Percentiles rank a stretch among this genome's conserved stretches.
phyloP scores from a whole-genome alignment of 306 rosid genomes.

The Chamaecrista fasciculata region DNA sequence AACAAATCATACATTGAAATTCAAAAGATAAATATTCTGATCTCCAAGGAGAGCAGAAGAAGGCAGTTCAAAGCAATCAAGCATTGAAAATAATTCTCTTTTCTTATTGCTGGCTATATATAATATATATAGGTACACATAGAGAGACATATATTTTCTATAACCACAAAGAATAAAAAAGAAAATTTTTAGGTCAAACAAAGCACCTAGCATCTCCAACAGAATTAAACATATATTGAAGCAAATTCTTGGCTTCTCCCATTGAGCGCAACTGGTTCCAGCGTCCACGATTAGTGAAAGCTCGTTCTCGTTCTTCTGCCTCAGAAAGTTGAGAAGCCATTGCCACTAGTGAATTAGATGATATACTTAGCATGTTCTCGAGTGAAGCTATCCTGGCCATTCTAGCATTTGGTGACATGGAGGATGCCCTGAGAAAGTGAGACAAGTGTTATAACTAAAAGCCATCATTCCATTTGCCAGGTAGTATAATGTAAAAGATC shows the following conservation, averaged over 20 bases:
- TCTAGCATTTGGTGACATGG: constrained; percentile 98
- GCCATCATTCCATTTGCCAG: constrained; percentile 17
- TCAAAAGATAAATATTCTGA: constrained; percentile 17
- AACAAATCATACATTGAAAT: neutral
- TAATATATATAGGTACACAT: too few relatives aligned
- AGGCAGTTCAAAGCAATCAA: constrained; percentile 8
- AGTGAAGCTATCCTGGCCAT: constrained; percentile 91
- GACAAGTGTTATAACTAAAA: constrained; percentile 33
- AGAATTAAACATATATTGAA: constrained; percentile 91
- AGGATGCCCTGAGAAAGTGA: constrained; percentile 64
- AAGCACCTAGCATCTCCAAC: constrained; percentile 84
- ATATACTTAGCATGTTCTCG: constrained; percentile 88
- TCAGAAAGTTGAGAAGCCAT: constrained; percentile 99
- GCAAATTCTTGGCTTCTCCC: constrained; percentile 97
- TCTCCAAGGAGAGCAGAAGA: neutral
- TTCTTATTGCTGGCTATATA: neutral
- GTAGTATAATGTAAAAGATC: constrained; percentile 3
- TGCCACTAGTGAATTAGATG: constrained; percentile 95
- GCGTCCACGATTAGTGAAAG: constrained; percentile 93
- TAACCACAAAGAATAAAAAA: neutral
- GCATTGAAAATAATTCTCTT: neutral
- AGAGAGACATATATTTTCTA: too few relatives aligned
- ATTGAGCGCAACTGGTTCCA: constrained; percentile 99
- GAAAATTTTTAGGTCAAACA: constrained; percentile 19
- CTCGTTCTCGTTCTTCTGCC: constrained; percentile 98